phyloP scores from a whole-genome alignment of 441 rosid species.

The Euphorbia celastroides region DNA sequence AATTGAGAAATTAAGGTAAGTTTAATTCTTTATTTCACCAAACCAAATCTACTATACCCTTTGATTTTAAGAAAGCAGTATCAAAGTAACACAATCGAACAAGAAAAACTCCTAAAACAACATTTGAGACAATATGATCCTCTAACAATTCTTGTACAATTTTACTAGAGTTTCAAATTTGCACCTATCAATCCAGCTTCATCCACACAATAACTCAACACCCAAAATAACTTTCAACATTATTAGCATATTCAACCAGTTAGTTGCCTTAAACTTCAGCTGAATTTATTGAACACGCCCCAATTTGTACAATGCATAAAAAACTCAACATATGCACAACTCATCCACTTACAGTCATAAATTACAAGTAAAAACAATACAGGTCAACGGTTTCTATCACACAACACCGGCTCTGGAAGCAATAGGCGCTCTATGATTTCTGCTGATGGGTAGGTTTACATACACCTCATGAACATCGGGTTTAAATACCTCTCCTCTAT shows the following conservation, averaged over 20 bases:
- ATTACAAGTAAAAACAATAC: slow-evolving; percentile 15
- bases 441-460: slow-evolving; percentile 55
- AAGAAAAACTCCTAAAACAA: too few species aligned
- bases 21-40: too few species aligned
- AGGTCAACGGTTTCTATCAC: slow-evolving; percentile 15
- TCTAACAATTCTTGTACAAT: too few species aligned
- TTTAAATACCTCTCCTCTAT: slow-evolving; percentile 77
- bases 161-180: too few species aligned
- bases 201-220: too few species aligned
- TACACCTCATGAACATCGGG: slow-evolving; percentile 83
- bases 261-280: slow-evolving; percentile 11
- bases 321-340: slow-evolving; percentile 24
- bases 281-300: slow-evolving; percentile 34
- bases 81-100: too few species aligned
- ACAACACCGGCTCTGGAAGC: slow-evolving; percentile 31
- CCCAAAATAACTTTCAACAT: too few species aligned
- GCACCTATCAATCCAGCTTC: too few species aligned
- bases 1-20: too few species aligned
- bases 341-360: slow-evolving; percentile 25
- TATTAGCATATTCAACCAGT: not conserved
- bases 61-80: too few species aligned
- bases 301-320: slow-evolving; percentile 23
- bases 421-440: slow-evolving; percentile 43
- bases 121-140: too few species aligned
- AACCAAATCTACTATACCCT: too few species aligned